Evolutionary conservation across 2,329 filamentous ascomycete genomes (phyloP), one percentile per base, ranked within the genome.

Genomic region (Tolypocladium guangdongense): DNA sequence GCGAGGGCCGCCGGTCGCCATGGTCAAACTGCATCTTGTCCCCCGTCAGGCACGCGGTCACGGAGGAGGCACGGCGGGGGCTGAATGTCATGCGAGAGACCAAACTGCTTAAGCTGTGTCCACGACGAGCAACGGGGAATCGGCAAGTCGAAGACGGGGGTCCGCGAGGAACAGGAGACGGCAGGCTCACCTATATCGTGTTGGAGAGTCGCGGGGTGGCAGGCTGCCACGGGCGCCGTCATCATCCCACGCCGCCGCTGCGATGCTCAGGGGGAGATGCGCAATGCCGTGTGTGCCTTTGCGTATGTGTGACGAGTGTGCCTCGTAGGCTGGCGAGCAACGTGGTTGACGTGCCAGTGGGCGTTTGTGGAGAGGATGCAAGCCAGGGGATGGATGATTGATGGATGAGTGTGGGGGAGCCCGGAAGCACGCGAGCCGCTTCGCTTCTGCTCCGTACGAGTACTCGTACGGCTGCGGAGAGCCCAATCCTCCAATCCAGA

Each of bases 1-100:
- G 64, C 33, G 59, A 59, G 39, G 63, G 61, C 55, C 58, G 58
- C 53, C 58, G 62, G 50, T 63, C 57, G 50, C 57, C 54, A 54
- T 56, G 56, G 53, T 63, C 63, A 54, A 62, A 57, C 54, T 65
- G 63, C 59, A 65, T 64, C 50, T 57, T 59, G 22, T 27, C 43
- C 35, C 16, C 24, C 22, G 45, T 46, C 24, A 41, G 43, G 49
- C 45, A 33, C 36, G 30, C 30, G 24, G 46, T 36, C 32, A 20
- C 45, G 20, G 52, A 39, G 35, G 49, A 24, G 49, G 32, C 8
- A 48, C 49, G 33, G n/a, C 16, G 20, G 20, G 39, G 36, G n/a
- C 27, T 51, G 18, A 10, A 33, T 18, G 32, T 39, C 35, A 38
- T 18, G 37, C 32, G 32, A 50, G 32, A 43, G 46, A 16, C 43